Percentiles rank a stretch among this genome's conserved stretches.
phyloP scores from a whole-genome alignment of 768 basidiomycete species.

The Dendrothele bispora region DNA sequence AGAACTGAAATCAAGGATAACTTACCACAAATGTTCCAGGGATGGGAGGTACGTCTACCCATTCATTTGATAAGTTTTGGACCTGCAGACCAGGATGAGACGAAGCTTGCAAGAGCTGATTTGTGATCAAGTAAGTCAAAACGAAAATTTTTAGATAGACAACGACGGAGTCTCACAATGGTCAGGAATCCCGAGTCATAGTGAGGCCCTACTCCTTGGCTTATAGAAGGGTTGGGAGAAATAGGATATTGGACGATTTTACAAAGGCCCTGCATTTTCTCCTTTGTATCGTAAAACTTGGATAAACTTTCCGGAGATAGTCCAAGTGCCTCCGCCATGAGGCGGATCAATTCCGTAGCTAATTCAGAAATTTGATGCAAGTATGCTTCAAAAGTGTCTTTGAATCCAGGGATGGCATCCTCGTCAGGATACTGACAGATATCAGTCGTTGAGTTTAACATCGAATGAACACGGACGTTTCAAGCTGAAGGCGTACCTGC shows the following conservation, averaged over 20 bases:
- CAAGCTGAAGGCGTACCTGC: slow-evolving; percentile 41
- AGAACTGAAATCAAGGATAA: slow-evolving; percentile 47
- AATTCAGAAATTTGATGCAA: slow-evolving; percentile 40
- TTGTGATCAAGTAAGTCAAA: not conserved
- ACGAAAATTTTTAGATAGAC: not conserved
- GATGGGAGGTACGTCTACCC: slow-evolving; percentile 57
- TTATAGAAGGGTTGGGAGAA: slow-evolving; percentile 23
- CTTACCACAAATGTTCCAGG: slow-evolving; percentile 54
- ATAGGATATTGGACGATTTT: slow-evolving; percentile 52
- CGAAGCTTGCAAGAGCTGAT: slow-evolving; percentile 54
- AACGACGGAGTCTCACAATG: not conserved
- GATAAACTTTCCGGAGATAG: slow-evolving; percentile 40
- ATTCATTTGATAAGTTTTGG: slow-evolving; percentile 53
- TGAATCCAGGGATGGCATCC: slow-evolving; percentile 48
- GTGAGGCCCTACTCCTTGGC: slow-evolving; percentile 6
- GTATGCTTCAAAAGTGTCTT: slow-evolving; percentile 38
- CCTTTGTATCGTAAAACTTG: slow-evolving; percentile 40
- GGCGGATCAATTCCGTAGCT: slow-evolving; percentile 40
- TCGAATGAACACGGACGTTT: slow-evolving; percentile 8
- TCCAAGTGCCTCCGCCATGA: slow-evolving; percentile 49
- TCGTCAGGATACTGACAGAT: slow-evolving; percentile 3
- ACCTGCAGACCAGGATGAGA: slow-evolving; percentile 57
- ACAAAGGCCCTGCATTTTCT: slow-evolving; percentile 37
- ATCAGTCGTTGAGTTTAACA: not conserved
- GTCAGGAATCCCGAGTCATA: slow-evolving; percentile 6